Conservation (phyloP, 495 filamentous ascomycete species). For the Bacidia gigantensis region DNA sequence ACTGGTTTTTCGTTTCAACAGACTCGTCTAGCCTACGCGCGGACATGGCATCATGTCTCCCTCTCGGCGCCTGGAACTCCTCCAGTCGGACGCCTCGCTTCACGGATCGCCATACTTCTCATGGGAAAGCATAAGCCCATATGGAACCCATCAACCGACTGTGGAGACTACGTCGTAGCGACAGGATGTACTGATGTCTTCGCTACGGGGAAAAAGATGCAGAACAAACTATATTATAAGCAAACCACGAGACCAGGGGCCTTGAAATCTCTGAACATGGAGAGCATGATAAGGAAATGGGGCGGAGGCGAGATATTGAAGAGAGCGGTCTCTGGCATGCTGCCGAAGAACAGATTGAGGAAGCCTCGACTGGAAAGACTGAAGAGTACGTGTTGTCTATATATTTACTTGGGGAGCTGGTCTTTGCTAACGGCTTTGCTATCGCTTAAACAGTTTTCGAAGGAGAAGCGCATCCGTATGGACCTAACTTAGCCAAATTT, state of each 20-base stretch:
- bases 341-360: constrained; percentile 89
- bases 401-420: neutral
- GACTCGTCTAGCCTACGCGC: constrained; percentile 93
- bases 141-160: constrained; percentile 90
- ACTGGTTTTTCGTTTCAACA: constrained; percentile 24
- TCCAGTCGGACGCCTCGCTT: constrained; percentile 76
- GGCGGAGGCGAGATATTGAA: constrained; percentile 88
- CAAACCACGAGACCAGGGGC: constrained; percentile 84
- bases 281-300: constrained; percentile 82
- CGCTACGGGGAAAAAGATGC: constrained; percentile 80
- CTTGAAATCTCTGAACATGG: constrained; percentile 83
- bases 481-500: constrained; percentile 70
- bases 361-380: constrained; percentile 75
- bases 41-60: constrained; percentile 81
- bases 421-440: neutral
- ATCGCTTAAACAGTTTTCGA: constrained; percentile 54
- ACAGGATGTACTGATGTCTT: constrained; percentile 74
- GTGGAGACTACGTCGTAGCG: constrained; percentile 96
- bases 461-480: constrained; percentile 78
- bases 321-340: constrained; percentile 87
- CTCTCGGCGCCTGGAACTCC: constrained; percentile 40
- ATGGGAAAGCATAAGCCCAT: constrained; percentile 99
- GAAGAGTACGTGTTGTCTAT: constrained; percentile 47
- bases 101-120: constrained; percentile 74
- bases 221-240: constrained; percentile 87